Percentiles rank a stretch among this genome's conserved stretches.
These are phyloP conservation scores for Botryobasidium botryosum DNA, from an alignment of 768 basidiomycete genomes.

Conservation along the genomic window DNA sequence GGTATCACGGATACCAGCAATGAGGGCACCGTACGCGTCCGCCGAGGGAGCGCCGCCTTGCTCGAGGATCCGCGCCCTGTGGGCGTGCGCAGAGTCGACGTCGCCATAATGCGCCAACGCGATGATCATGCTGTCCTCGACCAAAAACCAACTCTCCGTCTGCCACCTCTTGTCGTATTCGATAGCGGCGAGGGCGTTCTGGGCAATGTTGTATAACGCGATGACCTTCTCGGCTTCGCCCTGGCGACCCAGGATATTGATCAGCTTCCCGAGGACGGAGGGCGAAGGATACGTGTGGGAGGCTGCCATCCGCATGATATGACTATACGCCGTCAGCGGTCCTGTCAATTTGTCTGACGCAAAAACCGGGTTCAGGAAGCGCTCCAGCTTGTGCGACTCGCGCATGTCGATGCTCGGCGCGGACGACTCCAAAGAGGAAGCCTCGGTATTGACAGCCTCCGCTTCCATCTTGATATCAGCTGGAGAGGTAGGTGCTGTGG, in stretches of 20 bases:
- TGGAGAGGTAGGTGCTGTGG: too few relatives aligned
- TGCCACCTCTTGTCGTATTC: constrained; percentile 31
- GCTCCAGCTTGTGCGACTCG: too few relatives aligned
- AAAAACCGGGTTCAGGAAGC: too few relatives aligned
- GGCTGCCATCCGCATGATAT: too few relatives aligned
- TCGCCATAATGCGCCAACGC: constrained; percentile 70
- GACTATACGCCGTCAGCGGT: too few relatives aligned
- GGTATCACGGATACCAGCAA: constrained; percentile 76
- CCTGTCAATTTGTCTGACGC: too few relatives aligned
- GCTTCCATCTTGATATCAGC: too few relatives aligned
- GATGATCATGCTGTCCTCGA: constrained; percentile 85
- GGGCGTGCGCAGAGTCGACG: constrained; percentile 60
- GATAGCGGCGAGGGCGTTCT: constrained; percentile 35
- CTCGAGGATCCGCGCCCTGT: constrained; percentile 60
- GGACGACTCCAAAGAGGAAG: too few relatives aligned
- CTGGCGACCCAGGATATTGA: constrained; percentile 49
- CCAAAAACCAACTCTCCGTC: constrained; percentile 43
- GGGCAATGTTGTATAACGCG: constrained; percentile 50
- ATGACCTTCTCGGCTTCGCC: constrained; percentile 43
- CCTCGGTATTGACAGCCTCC: too few relatives aligned
- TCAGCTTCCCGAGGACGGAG: constrained; percentile 38
- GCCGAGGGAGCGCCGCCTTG: constrained; percentile 65
- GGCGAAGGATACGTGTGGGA: constrained; percentile 38
- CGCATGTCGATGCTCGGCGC: too few relatives aligned
- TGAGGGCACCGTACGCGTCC: constrained; percentile 84